A percentile compares a stretch with the other conserved stretches of the same genome.
Conservation (phyloP, 805 yeast genomes). For the Lipomyces spencermartinsiae region DNA sequence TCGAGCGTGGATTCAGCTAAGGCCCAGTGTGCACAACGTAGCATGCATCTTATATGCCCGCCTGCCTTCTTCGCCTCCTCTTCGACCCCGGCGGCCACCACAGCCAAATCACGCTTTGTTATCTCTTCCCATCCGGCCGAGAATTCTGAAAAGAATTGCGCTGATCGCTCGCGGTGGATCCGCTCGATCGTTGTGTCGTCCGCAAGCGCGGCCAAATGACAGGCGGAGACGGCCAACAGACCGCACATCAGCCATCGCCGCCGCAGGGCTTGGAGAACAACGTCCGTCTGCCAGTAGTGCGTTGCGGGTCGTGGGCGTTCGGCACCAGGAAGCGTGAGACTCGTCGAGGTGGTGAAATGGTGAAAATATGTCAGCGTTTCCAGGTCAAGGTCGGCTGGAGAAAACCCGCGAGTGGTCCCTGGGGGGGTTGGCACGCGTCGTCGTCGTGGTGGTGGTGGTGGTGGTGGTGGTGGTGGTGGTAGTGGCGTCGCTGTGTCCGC, state of each 20-base stretch:
- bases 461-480: background rate
- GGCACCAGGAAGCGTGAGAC: background rate
- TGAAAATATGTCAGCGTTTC: background rate
- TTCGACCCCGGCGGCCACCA: slow-evolving; percentile 1
- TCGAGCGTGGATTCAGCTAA: background rate
- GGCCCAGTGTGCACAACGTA: slow-evolving; percentile 2
- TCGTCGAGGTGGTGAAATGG: background rate
- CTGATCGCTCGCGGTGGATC: background rate
- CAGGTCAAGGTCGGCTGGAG: slow-evolving; percentile 1
- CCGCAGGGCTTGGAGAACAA: slow-evolving; percentile 2
- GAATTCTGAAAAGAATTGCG: background rate
- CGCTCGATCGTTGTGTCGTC: slow-evolving; percentile 2
- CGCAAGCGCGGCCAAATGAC: slow-evolving; percentile 3
- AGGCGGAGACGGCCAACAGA: background rate
- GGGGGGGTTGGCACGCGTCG: background rate
- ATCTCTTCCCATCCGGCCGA: background rate
- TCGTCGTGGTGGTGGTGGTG: too few relatives aligned
- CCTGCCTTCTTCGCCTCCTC: slow-evolving; percentile 1
- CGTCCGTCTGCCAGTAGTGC: slow-evolving; percentile 1
- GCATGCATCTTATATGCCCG: background rate
- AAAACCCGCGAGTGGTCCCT: background rate
- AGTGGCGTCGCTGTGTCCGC: slow-evolving; percentile 3
- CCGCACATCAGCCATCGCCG: slow-evolving; percentile 1
- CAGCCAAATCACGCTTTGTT: background rate
- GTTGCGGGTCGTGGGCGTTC: background rate